A percentile compares a stretch with the other conserved stretches of the same genome.
These are phyloP conservation scores for Scenedesmus sp. DNA, from an alignment of 163 green algal species.

Conservation along the genomic window DNA sequence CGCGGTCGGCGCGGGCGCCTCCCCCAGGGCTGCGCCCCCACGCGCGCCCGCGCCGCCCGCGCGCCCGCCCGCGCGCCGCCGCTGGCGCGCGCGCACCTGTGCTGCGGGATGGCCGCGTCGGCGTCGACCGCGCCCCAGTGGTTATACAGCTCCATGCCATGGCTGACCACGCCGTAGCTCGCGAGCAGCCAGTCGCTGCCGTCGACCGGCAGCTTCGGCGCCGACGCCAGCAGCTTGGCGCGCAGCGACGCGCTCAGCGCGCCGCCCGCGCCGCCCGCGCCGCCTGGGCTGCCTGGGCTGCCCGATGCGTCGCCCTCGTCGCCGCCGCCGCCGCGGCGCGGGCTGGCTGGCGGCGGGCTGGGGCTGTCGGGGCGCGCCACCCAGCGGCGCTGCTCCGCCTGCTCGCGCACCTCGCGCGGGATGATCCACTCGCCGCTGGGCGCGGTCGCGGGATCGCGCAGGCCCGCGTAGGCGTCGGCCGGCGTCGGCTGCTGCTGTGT, in stretches of 20 bases:
- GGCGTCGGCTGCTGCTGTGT: neutral
- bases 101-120: neutral
- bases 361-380: neutral
- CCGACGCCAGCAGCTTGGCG: constrained; percentile 14
- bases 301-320: neutral
- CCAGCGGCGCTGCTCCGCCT: constrained; percentile 4
- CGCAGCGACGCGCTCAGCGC: neutral
- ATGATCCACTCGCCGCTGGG: constrained; percentile 2
- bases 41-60: no score
- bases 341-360: neutral
- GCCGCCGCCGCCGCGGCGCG: neutral
- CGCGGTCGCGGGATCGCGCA: constrained; percentile 14
- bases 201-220: constrained; percentile 8
- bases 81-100: neutral
- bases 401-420: neutral
- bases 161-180: constrained; percentile 7
- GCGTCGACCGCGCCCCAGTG: constrained; percentile 45
- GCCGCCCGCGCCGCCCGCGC: neutral
- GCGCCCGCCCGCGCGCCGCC: no score
- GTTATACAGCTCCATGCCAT: constrained; percentile 45
- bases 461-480: neutral
- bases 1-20: no score
- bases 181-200: constrained; percentile 30
- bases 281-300: neutral
- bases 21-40: no score